phyloP scores from a whole-genome alignment of 176 grass and related monocot genomes.

The Alloteropsis semialata region DNA sequence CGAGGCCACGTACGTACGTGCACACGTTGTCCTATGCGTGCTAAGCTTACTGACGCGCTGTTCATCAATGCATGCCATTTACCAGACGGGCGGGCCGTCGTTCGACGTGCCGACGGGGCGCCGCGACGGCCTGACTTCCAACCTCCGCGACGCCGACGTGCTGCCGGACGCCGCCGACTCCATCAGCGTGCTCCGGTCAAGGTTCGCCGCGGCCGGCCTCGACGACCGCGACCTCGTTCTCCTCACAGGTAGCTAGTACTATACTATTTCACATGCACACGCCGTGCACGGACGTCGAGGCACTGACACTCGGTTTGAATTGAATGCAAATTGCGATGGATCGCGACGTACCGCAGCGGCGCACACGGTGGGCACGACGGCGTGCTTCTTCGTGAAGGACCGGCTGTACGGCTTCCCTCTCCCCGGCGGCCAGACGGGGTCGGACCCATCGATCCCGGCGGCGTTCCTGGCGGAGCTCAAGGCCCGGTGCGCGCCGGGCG shows the following conservation, averaged over 20 bases:
- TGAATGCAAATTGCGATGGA: too few species aligned
- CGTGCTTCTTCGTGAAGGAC: slow-evolving; percentile 83
- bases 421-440: neutral
- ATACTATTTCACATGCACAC: too few species aligned
- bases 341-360: slow-evolving; percentile 39
- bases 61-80: neutral
- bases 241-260: slow-evolving; percentile 44
- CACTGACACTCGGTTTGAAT: neutral
- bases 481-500: slow-evolving; percentile 58
- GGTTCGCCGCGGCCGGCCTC: slow-evolving; percentile 62
- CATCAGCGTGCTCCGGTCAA: slow-evolving; percentile 46
- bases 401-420: slow-evolving; percentile 61
- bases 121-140: slow-evolving; percentile 60
- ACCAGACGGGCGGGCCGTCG: slow-evolving; percentile 58
- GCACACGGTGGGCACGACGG: slow-evolving; percentile 86
- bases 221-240: slow-evolving; percentile 75
- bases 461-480: slow-evolving; percentile 55
- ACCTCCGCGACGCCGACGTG: slow-evolving; percentile 56
- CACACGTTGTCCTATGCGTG: too few species aligned
- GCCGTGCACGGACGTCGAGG: neutral
- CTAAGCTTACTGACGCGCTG: neutral
- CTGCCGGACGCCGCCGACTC: slow-evolving; percentile 63
- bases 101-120: slow-evolving; percentile 75
- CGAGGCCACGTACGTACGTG: neutral
- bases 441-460: slow-evolving; percentile 70